Conservation (phyloP, 1,284 basidiomycete species). For the Filobasidium uniguttulatum region DNA sequence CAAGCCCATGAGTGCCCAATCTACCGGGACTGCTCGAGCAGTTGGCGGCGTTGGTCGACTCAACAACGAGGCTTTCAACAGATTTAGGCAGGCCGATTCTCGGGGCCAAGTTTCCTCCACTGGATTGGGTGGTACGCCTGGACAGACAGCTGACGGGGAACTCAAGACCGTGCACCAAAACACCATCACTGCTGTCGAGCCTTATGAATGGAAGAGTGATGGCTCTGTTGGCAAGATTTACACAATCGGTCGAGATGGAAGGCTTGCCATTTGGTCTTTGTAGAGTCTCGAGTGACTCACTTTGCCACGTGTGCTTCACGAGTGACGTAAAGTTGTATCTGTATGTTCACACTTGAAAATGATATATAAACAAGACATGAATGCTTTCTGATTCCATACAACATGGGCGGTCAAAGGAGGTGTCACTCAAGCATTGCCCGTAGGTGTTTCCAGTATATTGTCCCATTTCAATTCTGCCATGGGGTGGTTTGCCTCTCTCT, state of each 20-base stretch:
- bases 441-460: no score
- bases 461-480: no score
- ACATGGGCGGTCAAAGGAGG: no score
- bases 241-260: slow-evolving; percentile 90
- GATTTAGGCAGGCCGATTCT: slow-evolving; percentile 84
- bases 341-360: no score
- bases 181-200: slow-evolving; percentile 81
- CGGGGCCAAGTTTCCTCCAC: slow-evolving; percentile 53
- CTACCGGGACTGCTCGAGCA: slow-evolving; percentile 31
- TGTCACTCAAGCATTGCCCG: no score
- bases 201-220: slow-evolving; percentile 52
- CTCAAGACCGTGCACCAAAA: slow-evolving; percentile 88
- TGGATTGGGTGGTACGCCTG: slow-evolving; percentile 17
- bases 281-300: no score
- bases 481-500: no score
- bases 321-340: no score
- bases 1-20: slow-evolving; percentile 24
- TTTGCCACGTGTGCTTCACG: no score
- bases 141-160: slow-evolving; percentile 44
- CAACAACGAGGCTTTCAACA: slow-evolving; percentile 87
- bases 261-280: slow-evolving; percentile 81
- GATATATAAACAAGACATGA: no score
- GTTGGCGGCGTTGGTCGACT: slow-evolving; percentile 57
- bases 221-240: slow-evolving; percentile 61
- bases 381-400: no score